Conservation (phyloP, 768 basidiomycete species). For the Steccherinum ochraceum region DNA sequence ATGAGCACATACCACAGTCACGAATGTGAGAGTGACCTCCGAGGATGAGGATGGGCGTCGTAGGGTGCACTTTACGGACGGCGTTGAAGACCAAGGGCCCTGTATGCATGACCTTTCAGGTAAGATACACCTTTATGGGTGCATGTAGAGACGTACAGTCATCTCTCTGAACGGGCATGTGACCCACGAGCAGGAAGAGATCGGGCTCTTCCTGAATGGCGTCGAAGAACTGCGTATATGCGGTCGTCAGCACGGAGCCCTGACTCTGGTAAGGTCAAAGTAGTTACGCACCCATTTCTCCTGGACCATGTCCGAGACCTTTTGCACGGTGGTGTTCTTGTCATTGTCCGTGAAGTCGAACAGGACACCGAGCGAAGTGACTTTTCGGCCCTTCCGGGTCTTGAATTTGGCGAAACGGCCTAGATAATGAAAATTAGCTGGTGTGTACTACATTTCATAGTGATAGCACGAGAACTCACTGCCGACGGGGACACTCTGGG, state of each 20-base stretch:
- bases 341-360: conserved; percentile 73
- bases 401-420: conserved; percentile 67
- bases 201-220: conserved; percentile 80
- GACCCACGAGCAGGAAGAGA: conserved; percentile 75
- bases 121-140: background rate
- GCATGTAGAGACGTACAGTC: conserved; percentile 40
- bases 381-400: conserved; percentile 62
- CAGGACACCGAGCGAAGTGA: conserved; percentile 77
- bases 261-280: background rate
- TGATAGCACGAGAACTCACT: conserved; percentile 20
- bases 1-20: conserved; percentile 61
- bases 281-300: conserved; percentile 59
- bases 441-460: background rate
- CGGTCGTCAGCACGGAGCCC: background rate
- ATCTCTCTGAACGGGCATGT: conserved; percentile 75
- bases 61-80: conserved; percentile 63
- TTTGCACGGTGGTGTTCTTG: conserved; percentile 68
- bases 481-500: conserved; percentile 38
- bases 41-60: conserved; percentile 78
- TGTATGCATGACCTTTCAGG: conserved; percentile 21
- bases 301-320: conserved; percentile 67
- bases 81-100: conserved; percentile 72
- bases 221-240: conserved; percentile 60
- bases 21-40: conserved; percentile 82
- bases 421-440: conserved; percentile 12